phyloP scores from a whole-genome alignment of 2,329 filamentous ascomycete species.

The Xylariaceae sp. region DNA sequence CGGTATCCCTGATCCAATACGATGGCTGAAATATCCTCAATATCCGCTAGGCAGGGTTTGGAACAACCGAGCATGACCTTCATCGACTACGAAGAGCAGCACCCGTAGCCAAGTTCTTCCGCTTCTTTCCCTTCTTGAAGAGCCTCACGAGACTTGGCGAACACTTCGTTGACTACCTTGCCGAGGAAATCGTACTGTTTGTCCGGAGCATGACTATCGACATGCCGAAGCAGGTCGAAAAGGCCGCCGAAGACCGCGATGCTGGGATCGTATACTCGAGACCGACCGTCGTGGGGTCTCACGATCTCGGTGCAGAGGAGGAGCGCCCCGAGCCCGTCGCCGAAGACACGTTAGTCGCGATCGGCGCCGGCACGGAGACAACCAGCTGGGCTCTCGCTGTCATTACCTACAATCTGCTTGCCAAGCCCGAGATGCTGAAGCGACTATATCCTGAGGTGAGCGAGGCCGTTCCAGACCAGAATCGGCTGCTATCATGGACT shows the following conservation, averaged over 20 bases:
- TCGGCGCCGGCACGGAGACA: conserved; percentile 35
- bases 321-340: conserved; percentile 27
- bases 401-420: conserved; percentile 31
- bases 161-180: conserved; percentile 4
- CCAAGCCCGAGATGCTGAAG: conserved; percentile 23
- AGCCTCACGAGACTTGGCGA: not conserved
- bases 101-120: conserved; percentile 22
- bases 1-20: too few species aligned
- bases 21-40: too few species aligned
- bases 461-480: conserved; percentile 4
- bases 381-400: conserved; percentile 29
- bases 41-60: not conserved
- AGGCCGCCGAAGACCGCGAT: conserved; percentile 3
- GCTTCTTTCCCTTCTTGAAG: not conserved
- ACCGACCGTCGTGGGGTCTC: conserved; percentile 29
- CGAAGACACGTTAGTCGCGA: conserved; percentile 28
- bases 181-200: conserved; percentile 3
- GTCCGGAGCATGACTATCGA: conserved; percentile 5
- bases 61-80: conserved; percentile 15
- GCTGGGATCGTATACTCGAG: conserved; percentile 3
- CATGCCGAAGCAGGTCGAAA: conserved; percentile 7
- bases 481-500: conserved; percentile 12
- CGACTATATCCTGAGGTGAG: conserved; percentile 31
- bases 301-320: conserved; percentile 28
- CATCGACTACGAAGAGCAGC: conserved; percentile 24